Percentiles rank a stretch among this genome's conserved stretches.
Evolutionary conservation across 192 early-diverging fungal species (phyloP).

Genomic region (Umbelopsis vinacea): DNA sequence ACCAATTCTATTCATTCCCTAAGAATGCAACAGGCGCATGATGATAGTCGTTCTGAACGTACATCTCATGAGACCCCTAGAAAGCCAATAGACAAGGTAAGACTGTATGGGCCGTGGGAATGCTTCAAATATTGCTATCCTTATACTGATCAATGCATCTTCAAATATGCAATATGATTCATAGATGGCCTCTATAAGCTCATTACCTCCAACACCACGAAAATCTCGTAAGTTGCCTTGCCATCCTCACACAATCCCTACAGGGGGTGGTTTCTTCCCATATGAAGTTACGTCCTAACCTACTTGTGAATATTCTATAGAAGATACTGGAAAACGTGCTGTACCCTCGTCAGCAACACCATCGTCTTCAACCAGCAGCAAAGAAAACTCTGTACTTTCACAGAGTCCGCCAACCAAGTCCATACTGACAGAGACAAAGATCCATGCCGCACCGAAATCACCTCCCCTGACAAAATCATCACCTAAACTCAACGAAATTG

Average conservation of each 20-base stretch:
- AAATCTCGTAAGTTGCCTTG: background rate
- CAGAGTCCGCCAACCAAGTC: background rate
- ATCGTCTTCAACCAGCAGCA: background rate
- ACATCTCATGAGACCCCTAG: background rate
- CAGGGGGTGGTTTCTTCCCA: too few relatives aligned
- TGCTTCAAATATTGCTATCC: too few relatives aligned
- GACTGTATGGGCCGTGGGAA: too few relatives aligned
- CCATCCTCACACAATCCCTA: background rate
- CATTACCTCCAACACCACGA: background rate
- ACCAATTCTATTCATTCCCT: background rate
- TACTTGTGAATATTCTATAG: background rate
- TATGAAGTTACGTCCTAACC: background rate
- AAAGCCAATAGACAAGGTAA: background rate
- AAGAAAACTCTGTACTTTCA: background rate
- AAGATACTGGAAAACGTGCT: background rate
- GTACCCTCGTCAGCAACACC: conserved; percentile 9
- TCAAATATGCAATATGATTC: too few relatives aligned
- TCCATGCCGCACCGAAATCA: background rate
- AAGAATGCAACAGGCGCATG: background rate
- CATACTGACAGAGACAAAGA: too few relatives aligned
- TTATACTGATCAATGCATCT: too few relatives aligned
- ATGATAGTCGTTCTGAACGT: background rate
- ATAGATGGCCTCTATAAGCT: background rate
- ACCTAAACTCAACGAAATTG: background rate
- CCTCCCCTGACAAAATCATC: conserved; percentile 7